These are phyloP conservation scores for Litchi chinensis DNA, from an alignment of 345 rosid genomes.

Conservation along the genomic window DNA sequence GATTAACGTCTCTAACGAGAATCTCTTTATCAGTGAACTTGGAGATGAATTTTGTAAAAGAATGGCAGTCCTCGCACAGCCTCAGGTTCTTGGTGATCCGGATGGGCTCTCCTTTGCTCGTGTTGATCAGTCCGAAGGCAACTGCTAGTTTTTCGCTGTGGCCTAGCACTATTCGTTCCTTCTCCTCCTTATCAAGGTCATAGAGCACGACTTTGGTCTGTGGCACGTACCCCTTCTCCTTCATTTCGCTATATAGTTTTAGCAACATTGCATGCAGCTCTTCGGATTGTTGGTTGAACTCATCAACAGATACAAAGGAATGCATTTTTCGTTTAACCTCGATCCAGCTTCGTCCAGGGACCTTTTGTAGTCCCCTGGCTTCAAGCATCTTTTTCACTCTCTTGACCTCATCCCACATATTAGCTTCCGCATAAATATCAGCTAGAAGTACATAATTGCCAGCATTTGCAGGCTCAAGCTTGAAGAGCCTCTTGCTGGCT, in stretches of 20 bases:
- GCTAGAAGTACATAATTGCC: conserved; percentile 84
- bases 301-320: conserved; percentile 69
- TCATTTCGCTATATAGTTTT: conserved; percentile 72
- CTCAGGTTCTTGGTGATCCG: conserved; percentile 86
- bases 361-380: conserved; percentile 56
- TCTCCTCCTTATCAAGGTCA: conserved; percentile 72
- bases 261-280: conserved; percentile 71
- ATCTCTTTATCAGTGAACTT: conserved; percentile 71
- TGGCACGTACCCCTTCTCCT: conserved; percentile 78
- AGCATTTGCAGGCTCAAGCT: conserved; percentile 76
- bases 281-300: conserved; percentile 63
- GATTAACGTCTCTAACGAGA: conserved; percentile 83
- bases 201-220: conserved; percentile 82
- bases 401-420: conserved; percentile 75
- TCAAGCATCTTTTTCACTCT: conserved; percentile 70
- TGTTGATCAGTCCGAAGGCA: conserved; percentile 79
- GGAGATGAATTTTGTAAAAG: conserved; percentile 76
- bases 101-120: conserved; percentile 62
- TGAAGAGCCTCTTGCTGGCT: conserved; percentile 67
- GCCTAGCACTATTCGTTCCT: conserved; percentile 77
- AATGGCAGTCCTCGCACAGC: conserved; percentile 87
- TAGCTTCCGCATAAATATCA: conserved; percentile 73
- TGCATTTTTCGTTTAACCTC: conserved; percentile 68
- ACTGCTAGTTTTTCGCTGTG: conserved; percentile 90
- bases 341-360: conserved; percentile 80